Base-by-base conservation (phyloP, 163 green algal genomes). In the Chlamydomonas reinhardtii region DNA sequence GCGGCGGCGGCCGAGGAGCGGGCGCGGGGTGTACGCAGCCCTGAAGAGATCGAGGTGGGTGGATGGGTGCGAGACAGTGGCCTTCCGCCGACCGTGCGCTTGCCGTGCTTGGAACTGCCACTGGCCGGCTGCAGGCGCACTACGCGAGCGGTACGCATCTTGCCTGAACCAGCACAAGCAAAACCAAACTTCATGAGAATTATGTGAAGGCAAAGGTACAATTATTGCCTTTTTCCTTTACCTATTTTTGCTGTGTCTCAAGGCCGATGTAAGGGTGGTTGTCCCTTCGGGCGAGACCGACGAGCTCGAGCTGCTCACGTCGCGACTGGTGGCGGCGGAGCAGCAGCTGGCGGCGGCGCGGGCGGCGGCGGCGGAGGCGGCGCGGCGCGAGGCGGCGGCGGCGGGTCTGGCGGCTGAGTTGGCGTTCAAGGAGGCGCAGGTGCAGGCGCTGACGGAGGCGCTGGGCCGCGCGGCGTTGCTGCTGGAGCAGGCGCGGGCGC, bases 351-450 rank as follows among this genome's bases (percentile, higher is more conserved):
- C 70, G 16, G 54, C 73, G 80, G 54, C 73, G 70, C 70, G 70
- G 56, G n/a, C 20, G 19, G 34, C 22, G 56, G 34, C 79, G 69
- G 80, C 80, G 69, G 80, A 59, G 54, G 80, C 80, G 54, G 80
- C 70, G 34, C 34, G 25, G 70, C 19, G 54, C 25, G 54, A 73
- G 69, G 54, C 32, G 25, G 80, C 48, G 56, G 69, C 56, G 69
- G 80, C 54, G 25, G 5, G 27, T 27, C 34, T 79, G 54, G 70
- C 70, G 70, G 80, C 80, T 5, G 80, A 79, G 54, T 35, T 79
- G 80, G 80, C 80, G 25, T 65, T 80, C 34, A 48, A 37, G 69
- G 80, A 86, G 56, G 80, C 69, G 25, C 70, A 86, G 80, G 80
- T 86, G 27, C 54, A 80, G 11, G 39, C 70, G 0, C 80, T 86